Evolutionary conservation across 768 basidiomycete species (phyloP), one percentile per base, ranked within the genome.

Genomic region (Russula sp.): DNA sequence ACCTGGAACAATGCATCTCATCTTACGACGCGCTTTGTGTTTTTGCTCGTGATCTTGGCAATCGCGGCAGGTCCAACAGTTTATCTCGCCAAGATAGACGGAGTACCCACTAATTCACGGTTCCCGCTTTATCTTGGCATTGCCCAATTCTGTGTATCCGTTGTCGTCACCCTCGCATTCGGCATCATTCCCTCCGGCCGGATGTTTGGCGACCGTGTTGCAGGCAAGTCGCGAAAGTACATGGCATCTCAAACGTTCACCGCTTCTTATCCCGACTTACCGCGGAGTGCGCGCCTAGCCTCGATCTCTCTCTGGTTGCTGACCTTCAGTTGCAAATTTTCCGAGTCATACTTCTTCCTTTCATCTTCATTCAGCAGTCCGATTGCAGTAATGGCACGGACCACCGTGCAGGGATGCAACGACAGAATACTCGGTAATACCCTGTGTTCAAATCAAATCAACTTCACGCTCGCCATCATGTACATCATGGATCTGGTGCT

Each of bases 1-100:
- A 98, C 92, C 9, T 98, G 97, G 97, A 93, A 97, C 75, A 99
- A 98, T 73, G 93, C 95, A 29, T 93, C 93, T 3, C 97, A 99
- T 74, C 83, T 99, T 56, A 92, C 93, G 7, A 93, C 94, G 35
- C 92, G 97, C 46, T 81, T 98, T 60, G 73, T 95, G 65, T 97
- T 98, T 79, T 82, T 99, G 48, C 76, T 97, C 60, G 81, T 97
- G 74, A 89, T 95, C 68, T 85, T 99, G 54, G 97, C 86, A 42
- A 82, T 98, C 65, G 98, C 96, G 1, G 89, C 81, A 49, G 96
- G 90, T 36, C 97, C 97, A 2, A 96, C 95, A 1, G 80, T 98
- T 69, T 99, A 97, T 75, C 88, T 99, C 66, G 90, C 90, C 60
- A 76, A 86, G 67, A 87, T 93, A 60, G 90, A 96, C 71, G 85